Evolutionary conservation across 139 green algal genomes (phyloP), one percentile per base, ranked within the genome.

Genomic region (Haematococcus sp.): DNA sequence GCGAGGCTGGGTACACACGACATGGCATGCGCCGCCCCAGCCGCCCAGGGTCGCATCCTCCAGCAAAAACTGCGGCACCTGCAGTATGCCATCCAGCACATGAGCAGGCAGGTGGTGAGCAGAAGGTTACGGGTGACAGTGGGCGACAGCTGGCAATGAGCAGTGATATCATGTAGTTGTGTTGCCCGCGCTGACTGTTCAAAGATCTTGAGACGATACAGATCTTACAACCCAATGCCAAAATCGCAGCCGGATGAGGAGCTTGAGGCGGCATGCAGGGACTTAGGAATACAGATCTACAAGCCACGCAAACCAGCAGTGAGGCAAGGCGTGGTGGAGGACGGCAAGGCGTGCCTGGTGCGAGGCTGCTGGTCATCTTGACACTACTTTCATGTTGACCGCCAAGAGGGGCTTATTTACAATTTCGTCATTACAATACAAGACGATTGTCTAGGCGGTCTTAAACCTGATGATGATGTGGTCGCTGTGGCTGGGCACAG

Each of bases 61-160:
- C 44, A 97, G 74, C 20, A 97, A 54, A 68, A 90, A 97, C 68
- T 97, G 92, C 0, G 92, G 92, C 16, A 97, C 90, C 90, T 96
- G 88, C 4, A 31, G 46, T 16, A 30, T 22, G 4, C n/a, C n/a
- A n/a, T n/a, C n/a, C n/a, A n/a, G n/a, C n/a, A n/a, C n/a, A n/a
- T n/a, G n/a, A n/a, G n/a, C n/a, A n/a, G n/a, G n/a, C n/a, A n/a
- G n/a, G n/a, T n/a, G n/a, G n/a, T n/a, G 33, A 22, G 63, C 27
- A 49, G 11, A 49, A 11, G 40, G 40, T 11, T 7, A 11, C 40
- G 40, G 40, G 40, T 49, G 7, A 49, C 7, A 28, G 54, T 13
- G 54, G 23, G 15, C 54, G 23, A n/a, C n/a, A n/a, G n/a, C n/a
- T n/a, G n/a, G n/a, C n/a, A n/a, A n/a, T n/a, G n/a, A n/a, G n/a